Evolutionary conservation across 2,329 filamentous ascomycete genomes (phyloP).

Genomic region (Cytospora paraplurivora): DNA sequence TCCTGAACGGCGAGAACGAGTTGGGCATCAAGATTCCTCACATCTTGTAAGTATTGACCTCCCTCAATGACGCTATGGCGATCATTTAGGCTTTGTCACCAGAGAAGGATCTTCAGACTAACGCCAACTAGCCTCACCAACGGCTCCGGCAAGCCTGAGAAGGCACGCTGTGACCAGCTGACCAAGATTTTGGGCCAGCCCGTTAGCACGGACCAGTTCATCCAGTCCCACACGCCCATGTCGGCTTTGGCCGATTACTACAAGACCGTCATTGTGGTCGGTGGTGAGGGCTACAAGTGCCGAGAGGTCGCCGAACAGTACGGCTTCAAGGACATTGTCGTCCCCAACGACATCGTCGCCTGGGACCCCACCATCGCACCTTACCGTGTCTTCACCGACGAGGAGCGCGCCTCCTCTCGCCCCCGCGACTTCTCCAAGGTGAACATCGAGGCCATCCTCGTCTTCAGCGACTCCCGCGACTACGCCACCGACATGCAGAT

Average conservation of each 20-base stretch:
- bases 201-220: constrained; percentile 72
- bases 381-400: constrained; percentile 67
- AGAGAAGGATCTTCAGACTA: not conserved
- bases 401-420: constrained; percentile 66
- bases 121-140: constrained; percentile 58
- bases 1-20: constrained; percentile 75
- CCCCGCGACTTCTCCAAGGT: constrained; percentile 72
- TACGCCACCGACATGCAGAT: constrained; percentile 77
- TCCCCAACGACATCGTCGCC: constrained; percentile 73
- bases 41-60: constrained; percentile 52
- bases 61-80: not conserved
- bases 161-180: constrained; percentile 65
- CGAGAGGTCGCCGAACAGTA: constrained; percentile 73
- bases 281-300: constrained; percentile 74
- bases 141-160: constrained; percentile 71
- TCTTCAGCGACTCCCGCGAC: constrained; percentile 74
- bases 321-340: constrained; percentile 72
- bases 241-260: constrained; percentile 76
- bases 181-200: constrained; percentile 66
- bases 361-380: constrained; percentile 70
- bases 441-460: constrained; percentile 74
- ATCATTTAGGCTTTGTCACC: not conserved
- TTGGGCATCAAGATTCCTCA: constrained; percentile 76
- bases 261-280: constrained; percentile 73
- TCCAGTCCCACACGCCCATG: constrained; percentile 78